Percentiles rank a stretch among this genome's conserved stretches.
phyloP scores from a whole-genome alignment of 2,329 filamentous ascomycete genomes.

The Beauveria rudraprayagi region DNA sequence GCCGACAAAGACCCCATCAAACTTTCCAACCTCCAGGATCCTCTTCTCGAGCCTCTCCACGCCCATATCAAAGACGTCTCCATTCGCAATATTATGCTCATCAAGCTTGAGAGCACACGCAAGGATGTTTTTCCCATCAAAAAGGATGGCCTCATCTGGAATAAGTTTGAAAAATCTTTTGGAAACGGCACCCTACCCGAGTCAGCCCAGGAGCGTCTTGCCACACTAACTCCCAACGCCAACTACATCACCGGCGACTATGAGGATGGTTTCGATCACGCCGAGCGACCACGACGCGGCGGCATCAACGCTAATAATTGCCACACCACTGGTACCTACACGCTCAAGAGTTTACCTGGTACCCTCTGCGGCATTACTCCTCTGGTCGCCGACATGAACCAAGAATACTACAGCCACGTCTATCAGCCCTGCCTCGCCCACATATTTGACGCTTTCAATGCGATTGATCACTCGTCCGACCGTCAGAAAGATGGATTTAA shows the following conservation, averaged over 20 bases:
- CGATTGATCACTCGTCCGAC: conserved; percentile 13
- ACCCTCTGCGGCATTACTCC: conserved; percentile 35
- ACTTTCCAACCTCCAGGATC: conserved; percentile 30
- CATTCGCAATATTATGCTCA: conserved; percentile 35
- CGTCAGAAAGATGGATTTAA: conserved; percentile 16
- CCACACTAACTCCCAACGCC: conserved; percentile 24
- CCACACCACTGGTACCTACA: conserved; percentile 34
- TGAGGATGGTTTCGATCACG: conserved; percentile 25
- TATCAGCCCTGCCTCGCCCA: conserved; percentile 38
- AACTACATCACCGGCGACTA: conserved; percentile 29
- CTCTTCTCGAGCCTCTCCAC: conserved; percentile 21
- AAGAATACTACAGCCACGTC: conserved; percentile 31
- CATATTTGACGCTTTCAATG: conserved; percentile 27
- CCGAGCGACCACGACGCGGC: conserved; percentile 20
- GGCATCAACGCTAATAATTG: conserved; percentile 34
- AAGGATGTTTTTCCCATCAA: conserved; percentile 38
- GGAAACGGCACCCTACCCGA: conserved; percentile 25
- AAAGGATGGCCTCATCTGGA: conserved; percentile 29
- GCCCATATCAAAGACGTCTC: conserved; percentile 22
- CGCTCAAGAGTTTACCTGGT: conserved; percentile 34
- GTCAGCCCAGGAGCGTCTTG: conserved; percentile 20
- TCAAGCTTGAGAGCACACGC: conserved; percentile 37
- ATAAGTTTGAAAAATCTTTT: conserved; percentile 25
- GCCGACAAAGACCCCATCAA: conserved; percentile 30
- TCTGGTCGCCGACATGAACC: conserved; percentile 33